phyloP scores from a whole-genome alignment of 208 protist genomes.

The Acanthamoeba polyphaga region DNA sequence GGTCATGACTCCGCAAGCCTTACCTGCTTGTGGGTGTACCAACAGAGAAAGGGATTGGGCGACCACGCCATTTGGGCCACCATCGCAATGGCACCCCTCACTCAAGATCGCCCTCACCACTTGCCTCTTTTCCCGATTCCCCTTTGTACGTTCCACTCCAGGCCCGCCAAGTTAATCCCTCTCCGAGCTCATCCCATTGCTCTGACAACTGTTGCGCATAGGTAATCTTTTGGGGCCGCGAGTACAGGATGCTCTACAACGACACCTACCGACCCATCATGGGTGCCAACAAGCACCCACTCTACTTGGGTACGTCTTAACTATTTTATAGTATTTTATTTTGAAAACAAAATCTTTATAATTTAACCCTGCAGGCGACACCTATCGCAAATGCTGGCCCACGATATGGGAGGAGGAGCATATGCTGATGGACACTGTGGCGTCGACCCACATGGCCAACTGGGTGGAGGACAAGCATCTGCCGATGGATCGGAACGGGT shows the following conservation, averaged over 20 bases:
- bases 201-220: not conserved
- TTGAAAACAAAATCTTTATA: too few species aligned
- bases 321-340: too few species aligned
- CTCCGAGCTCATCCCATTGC: too few species aligned
- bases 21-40: too few species aligned
- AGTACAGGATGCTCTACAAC: slow-evolving; percentile 41
- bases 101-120: slow-evolving; percentile 26
- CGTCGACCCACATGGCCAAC: not conserved
- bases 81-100: not conserved
- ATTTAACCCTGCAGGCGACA: not conserved
- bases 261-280: slow-evolving; percentile 16
- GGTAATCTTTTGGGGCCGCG: slow-evolving; percentile 20
- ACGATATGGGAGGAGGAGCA: not conserved
- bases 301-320: not conserved
- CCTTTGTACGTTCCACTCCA: not conserved
- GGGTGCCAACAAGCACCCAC: slow-evolving; percentile 23
- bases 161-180: too few species aligned
- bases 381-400: not conserved
- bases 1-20: too few species aligned
- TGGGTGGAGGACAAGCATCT: not conserved
- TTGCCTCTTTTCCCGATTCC: slow-evolving; percentile 39
- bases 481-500: not conserved
- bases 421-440: not conserved
- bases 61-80: not conserved
- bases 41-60: slow-evolving; percentile 47